Conservation (phyloP, 768 basidiomycete genomes). For the Lyophyllum atratum region DNA sequence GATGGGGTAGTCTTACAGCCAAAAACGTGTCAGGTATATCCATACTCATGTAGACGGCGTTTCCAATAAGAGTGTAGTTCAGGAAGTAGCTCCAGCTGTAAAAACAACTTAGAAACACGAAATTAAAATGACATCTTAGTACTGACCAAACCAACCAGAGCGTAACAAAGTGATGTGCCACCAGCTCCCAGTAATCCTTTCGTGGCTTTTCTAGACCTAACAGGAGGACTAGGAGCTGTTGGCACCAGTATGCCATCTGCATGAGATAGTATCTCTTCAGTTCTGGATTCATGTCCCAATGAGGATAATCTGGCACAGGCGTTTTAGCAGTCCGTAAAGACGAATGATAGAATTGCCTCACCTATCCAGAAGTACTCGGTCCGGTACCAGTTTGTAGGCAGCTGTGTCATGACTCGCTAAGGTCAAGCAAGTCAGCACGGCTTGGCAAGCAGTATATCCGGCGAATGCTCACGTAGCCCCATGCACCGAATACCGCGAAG, state of each 20-base stretch:
- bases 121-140: neutral
- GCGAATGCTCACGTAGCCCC: conserved; percentile 73
- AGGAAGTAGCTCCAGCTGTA: conserved; percentile 80
- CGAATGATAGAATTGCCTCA: conserved; percentile 25
- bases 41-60: conserved; percentile 95
- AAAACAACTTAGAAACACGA: conserved; percentile 3
- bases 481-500: conserved; percentile 65
- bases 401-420: conserved; percentile 79
- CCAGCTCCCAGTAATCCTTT: conserved; percentile 85
- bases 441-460: neutral
- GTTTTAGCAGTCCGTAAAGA: neutral
- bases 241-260: conserved; percentile 93
- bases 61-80: conserved; percentile 86
- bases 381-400: conserved; percentile 85
- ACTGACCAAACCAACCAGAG: conserved; percentile 89
- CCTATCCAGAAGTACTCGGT: conserved; percentile 87
- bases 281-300: conserved; percentile 82
- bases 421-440: conserved; percentile 7
- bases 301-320: conserved; percentile 68
- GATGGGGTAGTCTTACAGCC: conserved; percentile 56
- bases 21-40: conserved; percentile 91
- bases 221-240: conserved; percentile 85
- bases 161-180: conserved; percentile 91
- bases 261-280: conserved; percentile 94
- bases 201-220: conserved; percentile 92